Evolutionary conservation across 805 yeast genomes (phyloP).

Genomic region (Teunomyces aglyptinius): DNA sequence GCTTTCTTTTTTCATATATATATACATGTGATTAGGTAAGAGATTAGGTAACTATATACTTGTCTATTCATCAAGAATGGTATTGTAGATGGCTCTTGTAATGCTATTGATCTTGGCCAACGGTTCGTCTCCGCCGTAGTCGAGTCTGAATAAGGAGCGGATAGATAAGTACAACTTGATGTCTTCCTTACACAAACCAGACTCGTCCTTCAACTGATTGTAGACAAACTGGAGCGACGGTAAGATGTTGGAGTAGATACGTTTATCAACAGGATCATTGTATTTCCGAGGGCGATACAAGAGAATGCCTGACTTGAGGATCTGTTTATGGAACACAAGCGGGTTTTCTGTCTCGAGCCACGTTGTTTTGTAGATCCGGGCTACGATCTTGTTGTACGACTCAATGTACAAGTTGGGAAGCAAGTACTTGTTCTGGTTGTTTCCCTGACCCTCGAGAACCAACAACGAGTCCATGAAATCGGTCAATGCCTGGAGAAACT

Average conservation of each 20-base stretch:
- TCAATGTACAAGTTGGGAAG: constrained; percentile 19
- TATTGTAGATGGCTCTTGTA: constrained; percentile 11
- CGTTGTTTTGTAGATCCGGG: constrained; percentile 21
- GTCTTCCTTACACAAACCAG: constrained; percentile 15
- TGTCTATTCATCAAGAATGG: background rate
- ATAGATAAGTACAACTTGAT: constrained; percentile 18
- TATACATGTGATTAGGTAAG: no score
- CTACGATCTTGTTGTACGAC: constrained; percentile 25
- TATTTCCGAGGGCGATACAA: constrained; percentile 26
- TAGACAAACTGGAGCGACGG: constrained; percentile 26
- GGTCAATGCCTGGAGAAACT: constrained; percentile 19
- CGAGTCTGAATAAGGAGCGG: constrained; percentile 16
- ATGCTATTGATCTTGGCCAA: constrained; percentile 12
- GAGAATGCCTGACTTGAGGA: constrained; percentile 28
- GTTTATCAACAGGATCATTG: constrained; percentile 17
- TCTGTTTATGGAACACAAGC: constrained; percentile 21
- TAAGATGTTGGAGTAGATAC: constrained; percentile 16
- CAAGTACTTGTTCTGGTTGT: constrained; percentile 12
- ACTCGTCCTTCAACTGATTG: constrained; percentile 15
- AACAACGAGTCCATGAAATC: constrained; percentile 23
- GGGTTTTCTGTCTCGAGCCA: constrained; percentile 23
- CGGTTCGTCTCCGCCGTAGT: constrained; percentile 11
- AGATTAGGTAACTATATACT: no score
- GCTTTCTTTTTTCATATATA: no score
- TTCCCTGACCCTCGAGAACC: constrained; percentile 15